Evolutionary conservation across 177 flowering plant species (phyloP).

Genomic region (Vitis hybrid): DNA sequence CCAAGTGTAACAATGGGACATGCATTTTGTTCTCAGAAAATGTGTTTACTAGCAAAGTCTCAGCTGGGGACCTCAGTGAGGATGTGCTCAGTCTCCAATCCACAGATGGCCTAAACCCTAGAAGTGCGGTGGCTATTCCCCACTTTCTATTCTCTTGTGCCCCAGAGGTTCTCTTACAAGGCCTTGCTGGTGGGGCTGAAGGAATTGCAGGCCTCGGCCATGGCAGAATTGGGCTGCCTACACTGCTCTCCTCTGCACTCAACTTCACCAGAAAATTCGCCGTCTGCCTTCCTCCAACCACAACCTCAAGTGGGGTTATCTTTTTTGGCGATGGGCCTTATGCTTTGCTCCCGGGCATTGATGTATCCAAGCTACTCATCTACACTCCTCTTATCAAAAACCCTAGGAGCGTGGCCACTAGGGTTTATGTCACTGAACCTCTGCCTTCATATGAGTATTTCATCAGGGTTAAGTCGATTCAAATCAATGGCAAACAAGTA

Average conservation of each 20-base stretch:
- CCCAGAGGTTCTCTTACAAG: neutral
- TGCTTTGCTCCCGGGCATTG: neutral
- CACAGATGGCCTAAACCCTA: conserved; percentile 1
- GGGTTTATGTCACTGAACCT: neutral
- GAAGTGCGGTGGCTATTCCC: neutral
- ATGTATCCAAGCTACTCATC: conserved; percentile 10
- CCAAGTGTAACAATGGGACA: neutral
- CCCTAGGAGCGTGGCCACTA: conserved; percentile 9
- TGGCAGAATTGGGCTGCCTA: conserved; percentile 11
- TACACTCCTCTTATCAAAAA: conserved; percentile 18
- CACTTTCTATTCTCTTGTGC: conserved; percentile 6
- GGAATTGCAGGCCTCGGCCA: conserved; percentile 26
- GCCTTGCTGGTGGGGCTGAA: conserved; percentile 12
- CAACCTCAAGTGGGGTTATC: conserved; percentile 7
- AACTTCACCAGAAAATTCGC: conserved; percentile 12
- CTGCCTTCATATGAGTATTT: conserved; percentile 23
- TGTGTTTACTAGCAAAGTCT: neutral
- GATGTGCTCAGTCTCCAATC: conserved; percentile 6
- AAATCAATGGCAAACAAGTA: conserved; percentile 6
- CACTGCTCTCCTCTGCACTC: conserved; percentile 12
- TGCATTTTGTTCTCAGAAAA: neutral
- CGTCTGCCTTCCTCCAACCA: conserved; percentile 18
- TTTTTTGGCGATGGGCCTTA: conserved; percentile 12
- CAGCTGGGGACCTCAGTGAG: neutral
- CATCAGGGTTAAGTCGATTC: conserved; percentile 25